A percentile compares a stretch with the other conserved stretches of the same genome.
Conservation (phyloP, 1,284 basidiomycete species). For the Tremellales sp. region DNA sequence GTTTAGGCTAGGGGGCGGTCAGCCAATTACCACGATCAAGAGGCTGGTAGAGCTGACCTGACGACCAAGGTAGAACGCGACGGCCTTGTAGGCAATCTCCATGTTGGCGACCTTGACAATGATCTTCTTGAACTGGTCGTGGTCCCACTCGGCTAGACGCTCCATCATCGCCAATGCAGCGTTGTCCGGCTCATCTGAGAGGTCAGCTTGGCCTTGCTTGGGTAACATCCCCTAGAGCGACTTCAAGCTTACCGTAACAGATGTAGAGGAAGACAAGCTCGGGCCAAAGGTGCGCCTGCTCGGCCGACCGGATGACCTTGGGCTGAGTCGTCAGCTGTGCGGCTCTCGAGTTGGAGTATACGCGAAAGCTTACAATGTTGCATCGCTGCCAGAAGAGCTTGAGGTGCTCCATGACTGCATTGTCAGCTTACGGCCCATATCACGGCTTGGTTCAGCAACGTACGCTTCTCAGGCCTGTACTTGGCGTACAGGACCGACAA, state of each 20-base stretch:
- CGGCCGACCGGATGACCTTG: conserved; percentile 87
- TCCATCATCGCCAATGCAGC: conserved; percentile 81
- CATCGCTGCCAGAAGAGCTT: conserved; percentile 96
- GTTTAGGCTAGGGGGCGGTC: conserved; percentile 79
- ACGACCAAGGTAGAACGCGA: conserved; percentile 40
- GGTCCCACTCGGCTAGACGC: conserved; percentile 94
- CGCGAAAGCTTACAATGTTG: conserved; percentile 64
- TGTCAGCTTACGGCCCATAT: not conserved
- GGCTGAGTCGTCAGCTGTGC: conserved; percentile 7
- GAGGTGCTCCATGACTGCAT: conserved; percentile 91
- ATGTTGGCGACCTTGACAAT: conserved; percentile 94
- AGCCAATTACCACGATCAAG: conserved; percentile 23
- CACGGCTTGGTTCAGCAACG: conserved; percentile 45
- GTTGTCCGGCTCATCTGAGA: conserved; percentile 46
- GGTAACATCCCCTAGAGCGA: conserved; percentile 33
- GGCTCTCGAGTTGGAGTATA: not conserved
- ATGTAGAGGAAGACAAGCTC: conserved; percentile 97
- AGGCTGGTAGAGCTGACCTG: conserved; percentile 15
- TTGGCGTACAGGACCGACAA: conserved; percentile 93
- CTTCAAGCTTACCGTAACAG: conserved; percentile 87
- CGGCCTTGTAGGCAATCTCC: conserved; percentile 70
- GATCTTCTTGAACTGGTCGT: conserved; percentile 97
- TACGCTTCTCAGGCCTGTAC: conserved; percentile 88
- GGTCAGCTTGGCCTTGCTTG: not conserved
- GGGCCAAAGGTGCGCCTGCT: conserved; percentile 98